Evolutionary conservation across 2,329 filamentous ascomycete species (phyloP), one percentile per base, ranked within the genome.

Genomic region (Neofusicoccum sp.): DNA sequence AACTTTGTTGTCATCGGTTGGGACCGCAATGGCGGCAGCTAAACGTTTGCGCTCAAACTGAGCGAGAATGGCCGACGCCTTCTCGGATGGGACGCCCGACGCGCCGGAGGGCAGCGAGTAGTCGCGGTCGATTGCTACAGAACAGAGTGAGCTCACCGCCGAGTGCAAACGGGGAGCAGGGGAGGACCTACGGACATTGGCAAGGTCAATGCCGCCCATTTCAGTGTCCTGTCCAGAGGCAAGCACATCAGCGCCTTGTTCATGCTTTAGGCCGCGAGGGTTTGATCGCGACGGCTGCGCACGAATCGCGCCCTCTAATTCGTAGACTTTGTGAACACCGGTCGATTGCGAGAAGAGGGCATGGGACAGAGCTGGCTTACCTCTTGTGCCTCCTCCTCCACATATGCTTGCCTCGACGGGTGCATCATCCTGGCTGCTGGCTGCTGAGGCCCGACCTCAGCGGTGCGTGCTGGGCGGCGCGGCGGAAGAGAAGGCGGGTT

Each of bases 41-140:
- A 92, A 86, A 71, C 93, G 88, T 78, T 97, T 97, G 66, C 94
- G 91, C 71, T 93, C 90, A 77, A 99, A 95, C 74, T 98, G 93
- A 37, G 87, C 89, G 22, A 96, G 81, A 61, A 97, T 88, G 12
- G 91, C 92, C 2, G 92, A 93, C 3, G 92, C 92, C 75, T 92
- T 92, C 74, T 95, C 91, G 4, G 91, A 86, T 6, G 89, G 86
- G 49, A 89, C 87, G 50, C 90, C 91, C 22, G 85, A 83, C 3
- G 82, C 79, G 3, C 81, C 81, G 36, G 87, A 81, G 29, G 89
- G 89, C 60, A 97, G 85, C 47, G 91, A 87, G 83, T 98, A 95
- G 79, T 98, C 90, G 73, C 88, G 90, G 72, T 98, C 93, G 67
- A 87, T 78, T 5, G 88, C 86, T 73, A 63, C 64, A 50, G 33